Conservation (phyloP, 805 yeast species). For the Candida cerambycidarum region DNA sequence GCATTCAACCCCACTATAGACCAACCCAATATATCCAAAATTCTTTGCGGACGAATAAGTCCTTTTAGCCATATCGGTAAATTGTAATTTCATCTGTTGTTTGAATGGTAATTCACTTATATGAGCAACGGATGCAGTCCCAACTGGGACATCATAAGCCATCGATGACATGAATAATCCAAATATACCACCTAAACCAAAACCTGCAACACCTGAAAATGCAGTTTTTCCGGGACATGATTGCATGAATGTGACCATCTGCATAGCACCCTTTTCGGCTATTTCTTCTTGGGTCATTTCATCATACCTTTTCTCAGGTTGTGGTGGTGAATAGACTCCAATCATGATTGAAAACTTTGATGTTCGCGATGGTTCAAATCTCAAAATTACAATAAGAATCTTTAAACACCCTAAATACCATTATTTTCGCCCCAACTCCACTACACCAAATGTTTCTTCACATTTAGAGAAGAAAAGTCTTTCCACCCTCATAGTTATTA, state of each 20-base stretch:
- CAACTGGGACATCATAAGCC: conserved; percentile 80
- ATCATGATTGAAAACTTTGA: conserved; percentile 23
- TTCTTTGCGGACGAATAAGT: conserved; percentile 89
- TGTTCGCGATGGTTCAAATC: conserved; percentile 5
- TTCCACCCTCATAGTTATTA: too few relatives aligned
- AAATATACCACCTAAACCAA: conserved; percentile 91
- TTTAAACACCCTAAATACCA: too few relatives aligned
- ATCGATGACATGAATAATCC: conserved; percentile 89
- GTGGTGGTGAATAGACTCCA: conserved; percentile 44
- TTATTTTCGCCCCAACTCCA: too few relatives aligned
- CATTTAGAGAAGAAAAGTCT: too few relatives aligned
- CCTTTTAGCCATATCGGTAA: conserved; percentile 87
- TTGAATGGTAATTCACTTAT: conserved; percentile 84
- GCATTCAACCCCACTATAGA: conserved; percentile 92
- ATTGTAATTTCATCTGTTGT: conserved; percentile 90
- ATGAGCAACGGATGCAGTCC: conserved; percentile 52
- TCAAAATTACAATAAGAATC: background rate
- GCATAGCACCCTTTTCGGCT: conserved; percentile 84
- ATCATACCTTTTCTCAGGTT: conserved; percentile 20
- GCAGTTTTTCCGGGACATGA: conserved; percentile 94
- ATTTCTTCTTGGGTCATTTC: conserved; percentile 91
- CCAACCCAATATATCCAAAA: conserved; percentile 90
- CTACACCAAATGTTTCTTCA: too few relatives aligned
- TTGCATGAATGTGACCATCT: conserved; percentile 80
- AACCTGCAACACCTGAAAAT: conserved; percentile 92